Conservation (phyloP, 352 stramenopile species). For the Phytophthora pisi region DNA sequence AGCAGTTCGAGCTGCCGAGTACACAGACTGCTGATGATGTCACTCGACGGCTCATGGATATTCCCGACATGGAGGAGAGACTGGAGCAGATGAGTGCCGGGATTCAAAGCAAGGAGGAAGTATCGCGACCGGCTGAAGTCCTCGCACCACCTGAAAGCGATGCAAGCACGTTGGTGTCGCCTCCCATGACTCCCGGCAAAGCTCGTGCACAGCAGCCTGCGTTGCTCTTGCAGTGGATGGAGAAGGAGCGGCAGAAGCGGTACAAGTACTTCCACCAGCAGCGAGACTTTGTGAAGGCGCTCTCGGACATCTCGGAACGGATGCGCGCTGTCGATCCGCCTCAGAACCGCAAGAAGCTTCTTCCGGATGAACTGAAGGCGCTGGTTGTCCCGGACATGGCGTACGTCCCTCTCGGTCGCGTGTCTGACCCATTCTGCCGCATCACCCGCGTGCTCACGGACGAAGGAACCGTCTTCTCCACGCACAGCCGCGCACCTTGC, state of each 20-base stretch:
- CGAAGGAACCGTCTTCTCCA: conserved; percentile 86
- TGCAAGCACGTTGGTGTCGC: neutral
- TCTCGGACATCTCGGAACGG: conserved; percentile 75
- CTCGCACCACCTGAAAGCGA: conserved; percentile 2
- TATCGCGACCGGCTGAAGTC: conserved; percentile 12
- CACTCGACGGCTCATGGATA: conserved; percentile 52
- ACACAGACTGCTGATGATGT: conserved; percentile 41
- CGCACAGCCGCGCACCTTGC: conserved; percentile 72
- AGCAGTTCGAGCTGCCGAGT: conserved; percentile 67
- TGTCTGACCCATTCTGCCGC: conserved; percentile 71
- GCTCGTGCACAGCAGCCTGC: conserved; percentile 39
- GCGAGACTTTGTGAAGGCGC: conserved; percentile 72
- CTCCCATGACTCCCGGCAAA: conserved; percentile 9
- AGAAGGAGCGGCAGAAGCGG: conserved; percentile 75
- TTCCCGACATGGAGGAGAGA: conserved; percentile 61
- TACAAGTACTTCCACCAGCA: conserved; percentile 86
- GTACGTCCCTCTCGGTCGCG: conserved; percentile 75
- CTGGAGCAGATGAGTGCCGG: conserved; percentile 39
- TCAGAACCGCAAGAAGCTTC: conserved; percentile 64
- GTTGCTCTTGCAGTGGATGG: conserved; percentile 76
- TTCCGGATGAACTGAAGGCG: conserved; percentile 49
- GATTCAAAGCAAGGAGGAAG: conserved; percentile 5
- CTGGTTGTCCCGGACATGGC: conserved; percentile 71
- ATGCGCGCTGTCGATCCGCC: conserved; percentile 73
- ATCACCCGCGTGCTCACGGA: conserved; percentile 70